These are phyloP conservation scores for Vaccinium myrtillus DNA, from an alignment of 148 eudicot genomes.

Conservation along the genomic window DNA sequence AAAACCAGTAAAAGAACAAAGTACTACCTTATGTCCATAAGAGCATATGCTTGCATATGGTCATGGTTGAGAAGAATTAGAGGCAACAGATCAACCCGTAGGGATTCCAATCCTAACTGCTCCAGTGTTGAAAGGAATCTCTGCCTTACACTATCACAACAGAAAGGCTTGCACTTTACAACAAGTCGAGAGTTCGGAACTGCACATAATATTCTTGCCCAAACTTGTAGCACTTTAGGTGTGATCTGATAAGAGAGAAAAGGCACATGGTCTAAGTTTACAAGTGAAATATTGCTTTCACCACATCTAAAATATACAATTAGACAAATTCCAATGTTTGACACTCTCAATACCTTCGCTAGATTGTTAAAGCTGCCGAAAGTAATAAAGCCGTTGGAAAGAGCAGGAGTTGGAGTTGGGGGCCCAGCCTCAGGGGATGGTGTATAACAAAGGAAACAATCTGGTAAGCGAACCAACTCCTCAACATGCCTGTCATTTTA, in stretches of 20 bases:
- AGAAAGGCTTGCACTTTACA: constrained; percentile 96
- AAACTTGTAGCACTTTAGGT: constrained; percentile 87
- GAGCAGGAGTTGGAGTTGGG: constrained; percentile 76
- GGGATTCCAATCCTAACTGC: constrained; percentile 87
- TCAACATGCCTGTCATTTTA: constrained; percentile 77
- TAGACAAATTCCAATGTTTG: neutral
- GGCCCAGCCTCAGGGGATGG: constrained; percentile 98
- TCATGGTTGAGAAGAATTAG: constrained; percentile 95
- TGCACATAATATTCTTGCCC: constrained; percentile 92
- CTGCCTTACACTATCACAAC: constrained; percentile 81
- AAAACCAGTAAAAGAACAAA: neutral
- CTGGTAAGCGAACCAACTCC: constrained; percentile 81
- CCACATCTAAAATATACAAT: neutral
- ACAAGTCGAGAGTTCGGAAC: constrained; percentile 94
- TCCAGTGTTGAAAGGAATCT: constrained; percentile 84
- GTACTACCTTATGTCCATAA: constrained; percentile 90
- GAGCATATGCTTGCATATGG: constrained; percentile 97
- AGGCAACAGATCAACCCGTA: constrained; percentile 92
- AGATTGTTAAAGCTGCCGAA: constrained; percentile 97
- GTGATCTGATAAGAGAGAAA: constrained; percentile 59
- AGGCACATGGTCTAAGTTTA: neutral
- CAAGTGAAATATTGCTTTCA: neutral
- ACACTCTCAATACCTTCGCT: constrained; percentile 64
- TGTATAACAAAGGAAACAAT: constrained; percentile 90
- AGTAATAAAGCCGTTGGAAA: constrained; percentile 84